Evolutionary conservation across 169 alveolate genomes (phyloP).

Genomic region (Plasmodium gallinaceum): DNA sequence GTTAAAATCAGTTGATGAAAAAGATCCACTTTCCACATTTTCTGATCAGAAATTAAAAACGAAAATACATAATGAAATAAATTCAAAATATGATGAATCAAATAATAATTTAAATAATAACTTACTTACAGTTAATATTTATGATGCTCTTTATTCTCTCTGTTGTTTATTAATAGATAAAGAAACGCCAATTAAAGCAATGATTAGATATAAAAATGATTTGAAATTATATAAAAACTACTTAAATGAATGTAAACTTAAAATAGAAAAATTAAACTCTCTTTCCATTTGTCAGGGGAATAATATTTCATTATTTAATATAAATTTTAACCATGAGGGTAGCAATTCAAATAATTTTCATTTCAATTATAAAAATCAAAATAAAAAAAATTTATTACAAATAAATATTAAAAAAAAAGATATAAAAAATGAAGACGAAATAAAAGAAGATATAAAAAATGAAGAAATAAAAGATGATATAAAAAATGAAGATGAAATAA

Average conservation of each 20-base stretch:
- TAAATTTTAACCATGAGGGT: not conserved
- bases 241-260: slow-evolving; percentile 39
- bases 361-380: not conserved
- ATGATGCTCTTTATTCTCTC: slow-evolving; percentile 56
- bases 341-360: not conserved
- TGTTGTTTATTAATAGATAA: slow-evolving; percentile 61
- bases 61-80: slow-evolving; percentile 33
- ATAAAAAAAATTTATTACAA: slow-evolving; percentile 26
- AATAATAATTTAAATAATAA: slow-evolving; percentile 16
- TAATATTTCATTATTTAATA: not conserved
- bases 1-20: slow-evolving; percentile 72
- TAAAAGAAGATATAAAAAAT: not conserved
- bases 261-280: slow-evolving; percentile 26
- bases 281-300: not conserved
- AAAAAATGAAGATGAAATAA: not conserved
- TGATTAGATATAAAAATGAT: slow-evolving; percentile 70
- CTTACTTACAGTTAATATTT: slow-evolving; percentile 31
- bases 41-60: slow-evolving; percentile 28
- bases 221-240: slow-evolving; percentile 39
- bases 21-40: slow-evolving; percentile 64
- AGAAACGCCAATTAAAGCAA: slow-evolving; percentile 73
- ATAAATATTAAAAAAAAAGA: slow-evolving; percentile 17
- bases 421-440: not conserved
- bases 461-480: not conserved
- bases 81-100: slow-evolving; percentile 9